These are phyloP conservation scores for Poronia punctata DNA, from an alignment of 495 filamentous ascomycete species.

Conservation along the genomic window DNA sequence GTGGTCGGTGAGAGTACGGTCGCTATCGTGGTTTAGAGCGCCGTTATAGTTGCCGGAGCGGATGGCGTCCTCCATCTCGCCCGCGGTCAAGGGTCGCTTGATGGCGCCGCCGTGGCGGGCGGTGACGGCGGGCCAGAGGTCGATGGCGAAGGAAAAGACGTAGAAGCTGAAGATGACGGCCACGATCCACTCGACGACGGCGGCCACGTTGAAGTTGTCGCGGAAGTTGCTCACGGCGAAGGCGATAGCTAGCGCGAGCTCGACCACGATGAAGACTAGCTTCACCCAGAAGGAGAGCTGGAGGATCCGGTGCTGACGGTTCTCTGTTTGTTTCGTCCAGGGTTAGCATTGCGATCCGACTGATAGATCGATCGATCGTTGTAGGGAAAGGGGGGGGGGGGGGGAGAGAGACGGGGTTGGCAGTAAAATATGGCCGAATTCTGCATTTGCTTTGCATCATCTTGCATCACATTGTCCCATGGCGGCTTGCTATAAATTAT, in stretches of 20 bases:
- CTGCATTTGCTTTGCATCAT: no score
- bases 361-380: neutral
- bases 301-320: conserved; percentile 65
- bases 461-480: no score
- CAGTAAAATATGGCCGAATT: no score
- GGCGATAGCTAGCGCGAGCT: conserved; percentile 65
- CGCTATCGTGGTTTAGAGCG: conserved; percentile 17
- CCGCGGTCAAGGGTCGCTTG: conserved; percentile 10
- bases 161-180: conserved; percentile 89
- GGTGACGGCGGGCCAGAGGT: conserved; percentile 69
- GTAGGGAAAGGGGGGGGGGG: neutral
- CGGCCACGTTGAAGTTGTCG: conserved; percentile 45
- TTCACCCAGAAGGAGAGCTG: conserved; percentile 77
- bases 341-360: conserved; percentile 4
- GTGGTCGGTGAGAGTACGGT: conserved; percentile 17
- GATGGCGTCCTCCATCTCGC: conserved; percentile 24
- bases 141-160: conserved; percentile 79
- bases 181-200: conserved; percentile 68
- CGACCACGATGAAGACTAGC: conserved; percentile 68
- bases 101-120: conserved; percentile 15
- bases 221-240: conserved; percentile 43
- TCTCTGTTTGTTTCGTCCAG: conserved; percentile 36
- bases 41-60: conserved; percentile 1
- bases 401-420: neutral
- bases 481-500: no score